Conservation (phyloP, 768 basidiomycete genomes). For the Suillus luteus region DNA sequence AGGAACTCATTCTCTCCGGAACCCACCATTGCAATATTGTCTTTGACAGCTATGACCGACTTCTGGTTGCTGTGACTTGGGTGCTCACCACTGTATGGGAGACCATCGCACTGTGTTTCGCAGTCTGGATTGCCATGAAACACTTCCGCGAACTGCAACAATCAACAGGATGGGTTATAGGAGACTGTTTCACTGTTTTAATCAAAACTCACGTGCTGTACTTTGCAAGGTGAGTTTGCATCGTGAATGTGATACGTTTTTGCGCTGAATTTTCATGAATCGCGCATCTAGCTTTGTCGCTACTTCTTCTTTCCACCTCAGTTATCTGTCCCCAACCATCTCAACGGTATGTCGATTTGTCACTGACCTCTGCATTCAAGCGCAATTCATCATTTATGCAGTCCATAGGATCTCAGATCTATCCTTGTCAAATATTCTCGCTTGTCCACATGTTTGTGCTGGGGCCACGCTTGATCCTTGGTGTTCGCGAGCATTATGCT, state of each 20-base stretch:
- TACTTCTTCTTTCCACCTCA: not conserved
- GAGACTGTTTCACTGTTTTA: not conserved
- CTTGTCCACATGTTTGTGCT: not conserved
- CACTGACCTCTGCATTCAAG: not conserved
- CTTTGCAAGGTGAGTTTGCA: constrained; percentile 4
- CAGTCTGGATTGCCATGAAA: not conserved
- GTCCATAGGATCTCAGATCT: not conserved
- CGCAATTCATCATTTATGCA: not conserved
- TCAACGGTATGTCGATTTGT: not conserved
- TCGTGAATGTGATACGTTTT: not conserved
- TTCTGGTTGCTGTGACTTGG: not conserved
- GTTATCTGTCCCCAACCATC: not conserved
- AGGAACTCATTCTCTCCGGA: too few species aligned
- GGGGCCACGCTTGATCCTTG: not conserved
- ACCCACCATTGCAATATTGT: too few species aligned
- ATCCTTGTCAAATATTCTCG: not conserved
- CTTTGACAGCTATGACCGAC: too few species aligned
- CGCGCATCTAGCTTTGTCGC: not conserved
- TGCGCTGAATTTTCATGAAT: not conserved
- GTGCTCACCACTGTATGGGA: not conserved
- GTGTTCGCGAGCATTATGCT: not conserved
- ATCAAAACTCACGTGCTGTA: not conserved
- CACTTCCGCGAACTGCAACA: not conserved
- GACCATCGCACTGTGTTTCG: not conserved
- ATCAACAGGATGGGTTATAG: not conserved